These are phyloP conservation scores for Mycosarcoma mackinlayi DNA, from an alignment of 1,284 basidiomycete genomes.

Conservation along the genomic window DNA sequence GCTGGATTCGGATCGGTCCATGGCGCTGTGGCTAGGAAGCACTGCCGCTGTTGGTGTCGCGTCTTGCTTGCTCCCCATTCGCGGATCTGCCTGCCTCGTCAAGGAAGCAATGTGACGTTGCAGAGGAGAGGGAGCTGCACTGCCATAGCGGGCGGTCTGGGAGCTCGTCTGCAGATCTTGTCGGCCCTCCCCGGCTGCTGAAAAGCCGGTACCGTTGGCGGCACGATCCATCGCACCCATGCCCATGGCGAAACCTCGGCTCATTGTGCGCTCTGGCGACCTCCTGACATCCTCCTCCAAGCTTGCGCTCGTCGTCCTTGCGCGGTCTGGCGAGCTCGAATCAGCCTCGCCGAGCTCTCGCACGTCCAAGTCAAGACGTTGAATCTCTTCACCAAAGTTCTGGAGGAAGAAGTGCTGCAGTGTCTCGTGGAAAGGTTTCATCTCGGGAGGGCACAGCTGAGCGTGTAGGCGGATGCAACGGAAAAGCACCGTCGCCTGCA, in stretches of 20 bases:
- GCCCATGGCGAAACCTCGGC: slow-evolving; percentile 28
- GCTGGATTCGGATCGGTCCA: slow-evolving; percentile 19
- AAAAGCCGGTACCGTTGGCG: slow-evolving; percentile 11
- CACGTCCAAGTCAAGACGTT: slow-evolving; percentile 53
- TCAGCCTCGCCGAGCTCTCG: slow-evolving; percentile 25
- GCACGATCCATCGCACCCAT: slow-evolving; percentile 46
- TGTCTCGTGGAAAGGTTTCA: slow-evolving; percentile 89
- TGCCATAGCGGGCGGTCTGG: slow-evolving; percentile 17
- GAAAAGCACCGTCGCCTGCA: slow-evolving; percentile 81
- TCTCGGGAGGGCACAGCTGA: slow-evolving; percentile 83
- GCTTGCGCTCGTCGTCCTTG: slow-evolving; percentile 6
- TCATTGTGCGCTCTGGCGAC: slow-evolving; percentile 39
- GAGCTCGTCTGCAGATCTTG: slow-evolving; percentile 38
- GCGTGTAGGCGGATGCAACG: slow-evolving; percentile 85
- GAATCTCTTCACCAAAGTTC: slow-evolving; percentile 88
- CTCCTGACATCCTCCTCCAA: slow-evolving; percentile 24
- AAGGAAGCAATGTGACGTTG: slow-evolving; percentile 52
- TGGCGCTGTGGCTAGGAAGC: slow-evolving; percentile 1
- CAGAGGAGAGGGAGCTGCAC: slow-evolving; percentile 30
- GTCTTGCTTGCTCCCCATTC: slow-evolving; percentile 1
- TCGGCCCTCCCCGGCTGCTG: slow-evolving; percentile 19
- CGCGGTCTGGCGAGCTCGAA: slow-evolving; percentile 17
- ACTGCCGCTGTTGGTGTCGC: neutral
- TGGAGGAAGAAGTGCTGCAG: slow-evolving; percentile 86
- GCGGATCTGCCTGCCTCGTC: slow-evolving; percentile 26